Conservation (phyloP, 306 rosid genomes). For the Cicer pinnatifidum region DNA sequence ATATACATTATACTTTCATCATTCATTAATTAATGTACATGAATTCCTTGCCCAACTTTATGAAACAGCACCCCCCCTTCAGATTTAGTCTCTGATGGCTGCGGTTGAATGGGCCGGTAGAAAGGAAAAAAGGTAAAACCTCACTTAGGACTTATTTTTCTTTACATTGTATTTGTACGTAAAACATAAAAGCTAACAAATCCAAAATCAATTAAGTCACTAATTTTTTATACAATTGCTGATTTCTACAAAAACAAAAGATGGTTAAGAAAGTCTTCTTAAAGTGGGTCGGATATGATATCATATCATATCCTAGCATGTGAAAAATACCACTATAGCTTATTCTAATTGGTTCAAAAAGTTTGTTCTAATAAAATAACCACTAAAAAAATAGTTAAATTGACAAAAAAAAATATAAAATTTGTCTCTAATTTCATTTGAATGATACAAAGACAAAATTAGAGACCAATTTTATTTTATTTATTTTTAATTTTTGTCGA, state of each 20-base stretch:
- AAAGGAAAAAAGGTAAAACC: neutral
- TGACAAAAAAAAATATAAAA: neutral
- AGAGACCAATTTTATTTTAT: neutral
- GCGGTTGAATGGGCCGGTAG: constrained; percentile 12
- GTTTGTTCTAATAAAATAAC: neutral
- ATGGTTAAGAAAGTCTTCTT: constrained; percentile 18
- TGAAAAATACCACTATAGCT: constrained; percentile 12
- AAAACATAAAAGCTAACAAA: constrained; percentile 20
- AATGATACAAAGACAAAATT: neutral
- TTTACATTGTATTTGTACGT: constrained; percentile 18
- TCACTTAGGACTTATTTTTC: neutral
- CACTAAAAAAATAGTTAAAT: neutral
- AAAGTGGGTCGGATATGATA: constrained; percentile 12
- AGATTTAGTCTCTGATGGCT: constrained; percentile 24
- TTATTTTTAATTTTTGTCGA: too few species aligned
- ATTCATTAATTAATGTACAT: constrained; percentile 33
- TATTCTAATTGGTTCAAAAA: constrained; percentile 17
- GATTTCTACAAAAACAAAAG: constrained; percentile 6
- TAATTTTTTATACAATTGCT: constrained; percentile 12
- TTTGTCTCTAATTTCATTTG: neutral
- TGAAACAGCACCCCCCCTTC: constrained; percentile 30
- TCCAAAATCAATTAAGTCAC: constrained; percentile 2
- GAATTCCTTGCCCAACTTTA: constrained; percentile 13
- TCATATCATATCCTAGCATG: neutral
- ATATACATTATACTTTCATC: neutral